Conservation (phyloP, 441 rosid genomes). For the Erysimum cheiri region DNA sequence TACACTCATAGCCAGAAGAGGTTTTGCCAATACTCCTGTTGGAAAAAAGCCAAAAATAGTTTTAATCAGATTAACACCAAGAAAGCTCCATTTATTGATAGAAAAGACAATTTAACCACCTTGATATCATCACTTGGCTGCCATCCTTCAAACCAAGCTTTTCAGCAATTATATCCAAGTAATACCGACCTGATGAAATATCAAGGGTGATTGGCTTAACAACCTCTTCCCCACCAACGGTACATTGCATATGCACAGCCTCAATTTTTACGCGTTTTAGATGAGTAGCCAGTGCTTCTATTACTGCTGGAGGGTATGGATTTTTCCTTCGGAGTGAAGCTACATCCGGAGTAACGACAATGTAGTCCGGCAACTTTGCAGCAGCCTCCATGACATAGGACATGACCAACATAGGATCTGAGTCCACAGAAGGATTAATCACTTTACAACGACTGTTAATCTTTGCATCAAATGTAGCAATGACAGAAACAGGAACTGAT, state of each 20-base stretch:
- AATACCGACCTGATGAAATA: slow-evolving; percentile 61
- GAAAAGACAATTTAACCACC: slow-evolving; percentile 53
- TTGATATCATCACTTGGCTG: slow-evolving; percentile 68
- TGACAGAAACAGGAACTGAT: slow-evolving; percentile 74
- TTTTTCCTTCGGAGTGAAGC: slow-evolving; percentile 63
- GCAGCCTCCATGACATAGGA: slow-evolving; percentile 74
- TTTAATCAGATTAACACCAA: slow-evolving; percentile 23
- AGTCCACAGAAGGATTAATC: slow-evolving; percentile 69
- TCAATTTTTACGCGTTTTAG: slow-evolving; percentile 40
- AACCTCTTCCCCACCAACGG: slow-evolving; percentile 43
- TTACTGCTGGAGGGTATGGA: slow-evolving; percentile 56
- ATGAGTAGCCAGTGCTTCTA: slow-evolving; percentile 51
- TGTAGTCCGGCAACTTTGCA: slow-evolving; percentile 55
- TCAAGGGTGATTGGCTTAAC: slow-evolving; percentile 56
- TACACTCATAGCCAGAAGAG: slow-evolving; percentile 82
- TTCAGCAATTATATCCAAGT: slow-evolving; percentile 79
- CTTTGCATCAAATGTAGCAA: slow-evolving; percentile 75
- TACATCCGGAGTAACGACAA: slow-evolving; percentile 51
- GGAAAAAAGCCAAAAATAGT: slow-evolving; percentile 33
- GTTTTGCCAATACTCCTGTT: slow-evolving; percentile 85
- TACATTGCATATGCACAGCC: slow-evolving; percentile 65
- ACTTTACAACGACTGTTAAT: slow-evolving; percentile 64
- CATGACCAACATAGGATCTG: slow-evolving; percentile 62
- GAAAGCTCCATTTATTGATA: slow-evolving; percentile 3
- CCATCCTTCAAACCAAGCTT: slow-evolving; percentile 69